phyloP scores from a whole-genome alignment of 106 monocot genomes.

The Dioscorea zingiberensis region DNA sequence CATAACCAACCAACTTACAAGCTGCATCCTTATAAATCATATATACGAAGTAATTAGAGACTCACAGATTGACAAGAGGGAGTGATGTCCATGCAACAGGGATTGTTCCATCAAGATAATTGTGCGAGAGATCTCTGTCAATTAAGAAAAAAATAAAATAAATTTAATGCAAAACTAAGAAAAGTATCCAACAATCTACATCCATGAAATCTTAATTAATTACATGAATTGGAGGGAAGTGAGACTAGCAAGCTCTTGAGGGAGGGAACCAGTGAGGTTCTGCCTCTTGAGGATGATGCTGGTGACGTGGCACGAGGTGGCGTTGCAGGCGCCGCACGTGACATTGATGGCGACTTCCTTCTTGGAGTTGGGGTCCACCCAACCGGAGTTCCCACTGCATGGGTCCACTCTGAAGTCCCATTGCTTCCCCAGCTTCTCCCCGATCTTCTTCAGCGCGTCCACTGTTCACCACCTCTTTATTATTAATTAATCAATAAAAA shows the following conservation, averaged over 20 bases:
- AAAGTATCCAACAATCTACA: too few relatives aligned
- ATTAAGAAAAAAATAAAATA: neutral
- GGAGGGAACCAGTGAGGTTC: slow-evolving; percentile 45
- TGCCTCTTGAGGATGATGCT: slow-evolving; percentile 37
- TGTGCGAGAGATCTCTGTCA: slow-evolving; percentile 38
- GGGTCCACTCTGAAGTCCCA: slow-evolving; percentile 48
- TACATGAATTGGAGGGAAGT: slow-evolving; percentile 23
- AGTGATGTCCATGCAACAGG: slow-evolving; percentile 48
- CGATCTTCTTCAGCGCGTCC: slow-evolving; percentile 15
- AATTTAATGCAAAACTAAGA: neutral
- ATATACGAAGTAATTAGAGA: neutral
- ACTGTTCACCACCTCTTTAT: slow-evolving; percentile 11
- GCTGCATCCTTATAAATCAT: neutral
- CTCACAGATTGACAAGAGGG: slow-evolving; percentile 34
- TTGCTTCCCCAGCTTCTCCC: slow-evolving; percentile 9
- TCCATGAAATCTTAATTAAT: neutral
- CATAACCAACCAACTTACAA: neutral
- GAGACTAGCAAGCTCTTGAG: slow-evolving; percentile 41
- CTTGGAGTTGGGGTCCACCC: slow-evolving; percentile 1
- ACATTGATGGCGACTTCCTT: slow-evolving; percentile 9
- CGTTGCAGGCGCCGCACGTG: slow-evolving; percentile 29
- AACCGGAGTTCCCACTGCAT: slow-evolving; percentile 17
- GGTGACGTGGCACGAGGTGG: slow-evolving; percentile 26
- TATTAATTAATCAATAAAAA: too few relatives aligned
- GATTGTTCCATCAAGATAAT: slow-evolving; percentile 52